A percentile compares a stretch with the other conserved stretches of the same genome.
Evolutionary conservation across 1,284 basidiomycete species (phyloP).

Genomic region (Inonotus hispidus): DNA sequence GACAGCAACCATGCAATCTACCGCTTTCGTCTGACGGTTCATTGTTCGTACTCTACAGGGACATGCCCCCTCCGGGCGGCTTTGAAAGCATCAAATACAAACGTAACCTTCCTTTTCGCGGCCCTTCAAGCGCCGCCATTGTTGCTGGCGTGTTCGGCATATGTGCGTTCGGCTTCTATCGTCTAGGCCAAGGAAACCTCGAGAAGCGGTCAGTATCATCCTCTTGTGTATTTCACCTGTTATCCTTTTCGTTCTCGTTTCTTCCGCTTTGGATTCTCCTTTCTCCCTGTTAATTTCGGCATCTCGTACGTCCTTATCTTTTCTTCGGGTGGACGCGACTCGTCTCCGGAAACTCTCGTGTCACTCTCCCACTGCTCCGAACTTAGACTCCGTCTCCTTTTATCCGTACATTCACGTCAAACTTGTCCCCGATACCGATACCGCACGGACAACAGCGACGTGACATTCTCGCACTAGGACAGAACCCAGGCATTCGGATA

Average conservation of each 20-base stretch:
- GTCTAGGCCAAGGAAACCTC: conserved; percentile 83
- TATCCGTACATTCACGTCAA: neutral
- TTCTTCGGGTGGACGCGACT: neutral
- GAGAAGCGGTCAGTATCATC: conserved; percentile 79
- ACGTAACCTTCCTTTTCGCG: conserved; percentile 90
- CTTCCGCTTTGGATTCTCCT: neutral
- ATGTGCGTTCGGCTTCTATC: conserved; percentile 92
- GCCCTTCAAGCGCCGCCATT: conserved; percentile 84
- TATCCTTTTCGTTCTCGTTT: neutral
- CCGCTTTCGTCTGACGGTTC: neutral
- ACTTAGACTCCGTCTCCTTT: neutral
- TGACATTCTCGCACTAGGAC: neutral
- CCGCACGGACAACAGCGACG: neutral
- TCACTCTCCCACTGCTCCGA: neutral
- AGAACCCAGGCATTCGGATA: neutral
- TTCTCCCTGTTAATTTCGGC: neutral
- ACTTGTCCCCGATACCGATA: neutral
- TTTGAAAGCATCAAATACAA: conserved; percentile 95
- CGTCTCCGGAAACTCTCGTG: neutral
- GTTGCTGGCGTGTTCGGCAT: conserved; percentile 82
- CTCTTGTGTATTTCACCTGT: neutral
- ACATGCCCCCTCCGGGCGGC: conserved; percentile 92
- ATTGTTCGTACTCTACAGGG: conserved; percentile 45
- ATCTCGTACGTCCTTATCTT: neutral
- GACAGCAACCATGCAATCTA: neutral